Evolutionary conservation across 2,329 filamentous ascomycete genomes (phyloP).

Genomic region (Cephalotrichum gorgonifer): DNA sequence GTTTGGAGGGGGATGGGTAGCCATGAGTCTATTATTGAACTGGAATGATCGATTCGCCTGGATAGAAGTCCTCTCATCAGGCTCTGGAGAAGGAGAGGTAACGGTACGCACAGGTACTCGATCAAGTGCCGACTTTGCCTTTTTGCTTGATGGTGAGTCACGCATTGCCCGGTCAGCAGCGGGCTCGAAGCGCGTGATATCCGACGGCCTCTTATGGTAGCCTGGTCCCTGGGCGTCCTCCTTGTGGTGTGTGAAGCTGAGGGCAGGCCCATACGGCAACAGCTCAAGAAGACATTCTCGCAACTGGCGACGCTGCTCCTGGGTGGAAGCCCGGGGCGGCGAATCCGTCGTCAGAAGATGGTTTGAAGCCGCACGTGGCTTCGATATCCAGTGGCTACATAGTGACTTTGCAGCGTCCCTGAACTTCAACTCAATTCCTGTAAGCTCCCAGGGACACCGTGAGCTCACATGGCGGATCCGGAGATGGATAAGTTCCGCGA

Average conservation of each 20-base stretch:
- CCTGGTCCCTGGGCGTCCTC: neutral
- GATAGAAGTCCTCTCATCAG: neutral
- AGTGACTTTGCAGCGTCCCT: slow-evolving; percentile 6
- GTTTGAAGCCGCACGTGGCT: slow-evolving; percentile 12
- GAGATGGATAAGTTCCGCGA: slow-evolving; percentile 12
- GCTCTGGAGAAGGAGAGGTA: too few species aligned
- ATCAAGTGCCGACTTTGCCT: neutral
- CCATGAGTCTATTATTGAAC: neutral
- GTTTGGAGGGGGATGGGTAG: neutral
- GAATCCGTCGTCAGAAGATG: slow-evolving; percentile 10
- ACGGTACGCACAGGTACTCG: neutral
- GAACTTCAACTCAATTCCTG: slow-evolving; percentile 14
- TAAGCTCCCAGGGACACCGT: slow-evolving; percentile 9
- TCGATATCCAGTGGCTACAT: slow-evolving; percentile 9
- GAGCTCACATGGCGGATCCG: slow-evolving; percentile 13
- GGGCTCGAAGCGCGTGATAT: neutral
- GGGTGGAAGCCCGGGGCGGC: slow-evolving; percentile 13
- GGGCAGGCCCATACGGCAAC: slow-evolving; percentile 4
- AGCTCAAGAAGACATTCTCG: slow-evolving; percentile 14
- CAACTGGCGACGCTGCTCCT: slow-evolving; percentile 13
- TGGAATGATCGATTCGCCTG: neutral
- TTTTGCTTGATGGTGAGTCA: neutral
- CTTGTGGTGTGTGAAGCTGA: neutral
- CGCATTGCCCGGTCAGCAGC: neutral
- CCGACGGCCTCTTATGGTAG: neutral